Conservation (phyloP, 345 rosid genomes). For the Euphorbia lathyris region DNA sequence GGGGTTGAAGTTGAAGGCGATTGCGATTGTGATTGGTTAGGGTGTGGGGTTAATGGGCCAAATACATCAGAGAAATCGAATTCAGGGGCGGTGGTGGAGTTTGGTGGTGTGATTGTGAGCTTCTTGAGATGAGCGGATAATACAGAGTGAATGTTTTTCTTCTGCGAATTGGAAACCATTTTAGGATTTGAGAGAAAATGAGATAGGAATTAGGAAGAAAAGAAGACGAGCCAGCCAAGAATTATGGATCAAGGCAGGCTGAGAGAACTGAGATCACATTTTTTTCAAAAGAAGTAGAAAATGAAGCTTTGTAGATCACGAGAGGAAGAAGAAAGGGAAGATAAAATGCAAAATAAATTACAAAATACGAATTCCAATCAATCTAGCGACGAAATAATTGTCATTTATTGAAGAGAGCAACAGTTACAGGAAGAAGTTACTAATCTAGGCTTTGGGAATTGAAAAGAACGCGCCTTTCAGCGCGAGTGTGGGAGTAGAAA, state of each 20-base stretch:
- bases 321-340: neutral
- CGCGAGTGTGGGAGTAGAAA: too few species aligned
- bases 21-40: too few species aligned
- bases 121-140: slow-evolving; percentile 49
- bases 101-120: slow-evolving; percentile 51
- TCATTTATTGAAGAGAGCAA: too few species aligned
- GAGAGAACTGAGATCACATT: slow-evolving; percentile 25
- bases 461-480: neutral
- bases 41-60: slow-evolving; percentile 46
- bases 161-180: slow-evolving; percentile 42
- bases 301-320: neutral
- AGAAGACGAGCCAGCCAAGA: slow-evolving; percentile 29
- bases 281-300: neutral
- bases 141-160: slow-evolving; percentile 45
- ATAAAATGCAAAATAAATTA: neutral
- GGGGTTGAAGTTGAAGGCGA: too few species aligned
- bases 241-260: slow-evolving; percentile 25
- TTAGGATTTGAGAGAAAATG: neutral
- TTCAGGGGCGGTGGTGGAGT: slow-evolving; percentile 31
- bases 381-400: too few species aligned
- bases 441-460: neutral
- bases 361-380: too few species aligned
- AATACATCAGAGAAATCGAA: slow-evolving; percentile 60
- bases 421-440: too few species aligned
- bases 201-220: neutral